Conservation (phyloP, 192 early-diverging fungal genomes). For the Physocladia obscura region DNA sequence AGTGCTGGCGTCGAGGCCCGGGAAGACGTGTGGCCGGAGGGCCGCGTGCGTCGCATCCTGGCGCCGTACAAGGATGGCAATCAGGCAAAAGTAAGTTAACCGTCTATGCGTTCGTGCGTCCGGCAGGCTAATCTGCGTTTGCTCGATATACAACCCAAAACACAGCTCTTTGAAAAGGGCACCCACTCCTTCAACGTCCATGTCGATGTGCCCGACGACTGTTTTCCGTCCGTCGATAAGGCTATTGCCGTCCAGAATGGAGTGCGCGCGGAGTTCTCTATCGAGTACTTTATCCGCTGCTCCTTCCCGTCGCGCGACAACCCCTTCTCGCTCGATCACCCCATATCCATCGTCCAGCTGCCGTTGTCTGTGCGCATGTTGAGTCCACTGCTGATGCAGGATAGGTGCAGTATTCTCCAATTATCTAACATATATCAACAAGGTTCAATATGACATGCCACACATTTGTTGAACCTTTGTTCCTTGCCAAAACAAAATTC, state of each 20-base stretch:
- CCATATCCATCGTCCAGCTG: conserved; percentile 2
- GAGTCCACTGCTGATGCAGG: conserved; percentile 6
- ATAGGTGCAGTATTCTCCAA: not conserved
- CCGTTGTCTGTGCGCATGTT: not conserved
- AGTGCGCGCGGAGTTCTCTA: conserved; percentile 5
- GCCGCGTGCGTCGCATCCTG: not conserved
- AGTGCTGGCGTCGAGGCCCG: not conserved
- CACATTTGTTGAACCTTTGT: too few species aligned
- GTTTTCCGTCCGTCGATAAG: conserved; percentile 11
- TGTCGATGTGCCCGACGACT: conserved; percentile 19
- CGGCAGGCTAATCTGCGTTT: not conserved
- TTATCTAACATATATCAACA: not conserved
- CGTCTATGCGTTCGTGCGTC: not conserved
- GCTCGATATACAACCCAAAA: not conserved
- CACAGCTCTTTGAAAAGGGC: conserved; percentile 21
- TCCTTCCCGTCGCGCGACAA: conserved; percentile 20
- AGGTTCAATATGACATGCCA: not conserved
- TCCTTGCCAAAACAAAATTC: too few species aligned
- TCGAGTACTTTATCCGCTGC: conserved; percentile 13
- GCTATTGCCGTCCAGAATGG: not conserved
- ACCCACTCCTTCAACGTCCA: conserved; percentile 22
- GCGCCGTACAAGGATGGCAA: conserved; percentile 18
- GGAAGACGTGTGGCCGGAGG: conserved; percentile 21
- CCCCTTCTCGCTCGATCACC: conserved; percentile 9
- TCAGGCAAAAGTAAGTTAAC: not conserved